These are phyloP conservation scores for Boletus patriciae DNA, from an alignment of 768 basidiomycete genomes.

Conservation along the genomic window DNA sequence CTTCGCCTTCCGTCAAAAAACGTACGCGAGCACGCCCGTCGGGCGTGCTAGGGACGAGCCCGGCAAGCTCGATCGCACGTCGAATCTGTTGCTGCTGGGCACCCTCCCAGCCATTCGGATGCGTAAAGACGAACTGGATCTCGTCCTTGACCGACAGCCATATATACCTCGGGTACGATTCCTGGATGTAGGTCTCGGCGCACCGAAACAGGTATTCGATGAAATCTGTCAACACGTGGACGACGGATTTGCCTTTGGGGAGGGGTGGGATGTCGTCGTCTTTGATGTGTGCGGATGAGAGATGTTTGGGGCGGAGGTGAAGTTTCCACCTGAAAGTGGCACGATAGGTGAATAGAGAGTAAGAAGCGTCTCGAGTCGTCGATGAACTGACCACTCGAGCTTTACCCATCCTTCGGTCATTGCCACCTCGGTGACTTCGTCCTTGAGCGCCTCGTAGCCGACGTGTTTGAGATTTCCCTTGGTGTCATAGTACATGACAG, in stretches of 20 bases:
- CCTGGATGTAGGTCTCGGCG: constrained; percentile 43
- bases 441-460: constrained; percentile 42
- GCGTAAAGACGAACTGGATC: constrained; percentile 52
- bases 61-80: constrained; percentile 48
- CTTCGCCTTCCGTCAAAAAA: constrained; percentile 62
- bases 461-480: constrained; percentile 37
- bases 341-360: background rate
- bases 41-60: constrained; percentile 43
- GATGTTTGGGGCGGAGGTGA: constrained; percentile 37
- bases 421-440: constrained; percentile 36
- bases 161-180: constrained; percentile 42
- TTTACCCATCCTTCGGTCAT: constrained; percentile 43
- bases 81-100: constrained; percentile 54
- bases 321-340: constrained; percentile 33
- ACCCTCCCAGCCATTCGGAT: constrained; percentile 66
- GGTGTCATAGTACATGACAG: constrained; percentile 45
- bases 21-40: constrained; percentile 43
- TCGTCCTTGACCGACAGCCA: constrained; percentile 43
- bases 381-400: constrained; percentile 40
- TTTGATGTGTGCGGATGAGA: constrained; percentile 24
- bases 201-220: constrained; percentile 45
- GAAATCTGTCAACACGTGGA: constrained; percentile 46
- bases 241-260: constrained; percentile 37
- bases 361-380: background rate
- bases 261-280: constrained; percentile 38